Evolutionary conservation across 106 monocot genomes (phyloP), one percentile per base, ranked within the genome.

Genomic region (Dendrobium nobile): DNA sequence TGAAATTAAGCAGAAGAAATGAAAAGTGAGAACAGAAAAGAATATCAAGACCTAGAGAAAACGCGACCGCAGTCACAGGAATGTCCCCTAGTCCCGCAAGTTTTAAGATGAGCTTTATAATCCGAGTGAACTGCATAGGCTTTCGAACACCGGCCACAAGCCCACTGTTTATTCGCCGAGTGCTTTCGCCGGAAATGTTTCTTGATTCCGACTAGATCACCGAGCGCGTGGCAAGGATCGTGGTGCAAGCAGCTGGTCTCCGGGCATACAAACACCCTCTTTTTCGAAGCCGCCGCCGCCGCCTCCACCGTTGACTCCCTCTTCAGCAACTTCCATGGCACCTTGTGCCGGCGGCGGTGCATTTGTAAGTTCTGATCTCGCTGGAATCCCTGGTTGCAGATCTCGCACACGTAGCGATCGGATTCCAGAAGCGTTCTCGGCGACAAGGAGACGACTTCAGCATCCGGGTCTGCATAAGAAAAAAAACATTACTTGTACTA

Each of bases 1-100:
- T 13, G 2, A 51, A 51, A 51, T 3, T 3, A 51, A 51, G 13
- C 15, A 47, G 10, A 10, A 47, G 10, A 47, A 1, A 3, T 1
- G 15, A 9, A 68, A 68, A 28, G 17, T 20, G 0, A 47, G 26
- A 10, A 47, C 17, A 47, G 13, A 4, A 47, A 22, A 11, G 5
- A 43, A 40, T 13, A 51, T 51, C 51, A 11, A 40, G 20, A 91
- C 88, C 91, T 84, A 51, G 96, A 96, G 85, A 96, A 96, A 75
- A 96, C 96, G 41, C 95, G 88, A 81, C 95, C 95, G 76, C 95
- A 96, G 82, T 96, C 95, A 77, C 95, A 96, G 65, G 95, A 91
- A 75, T 96, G 95, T 40, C 95, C 95, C 67, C 95, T 84, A 41
- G 95, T 93, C 40, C 95, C 95, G 74, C 95, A 96, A 67, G 95